Evolutionary conservation across 1,284 basidiomycete genomes (phyloP).

Genomic region (Tylopilus sp.): DNA sequence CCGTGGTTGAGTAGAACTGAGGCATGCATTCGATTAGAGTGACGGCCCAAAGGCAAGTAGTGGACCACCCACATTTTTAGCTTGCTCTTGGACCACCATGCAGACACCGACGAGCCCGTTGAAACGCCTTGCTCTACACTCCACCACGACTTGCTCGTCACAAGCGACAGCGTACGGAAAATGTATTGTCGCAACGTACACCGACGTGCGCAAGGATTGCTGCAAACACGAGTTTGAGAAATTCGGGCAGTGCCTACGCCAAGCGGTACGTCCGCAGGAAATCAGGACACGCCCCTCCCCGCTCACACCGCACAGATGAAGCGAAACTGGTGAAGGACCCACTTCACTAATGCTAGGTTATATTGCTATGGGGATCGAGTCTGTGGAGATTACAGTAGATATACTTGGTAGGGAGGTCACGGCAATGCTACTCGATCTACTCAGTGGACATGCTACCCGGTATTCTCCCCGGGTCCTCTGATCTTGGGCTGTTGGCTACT

Average conservation of each 20-base stretch:
- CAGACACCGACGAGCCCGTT: slow-evolving; percentile 43
- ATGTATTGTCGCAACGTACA: slow-evolving; percentile 73
- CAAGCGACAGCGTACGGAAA: slow-evolving; percentile 75
- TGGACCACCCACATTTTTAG: neutral
- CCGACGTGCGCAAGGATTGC: slow-evolving; percentile 70
- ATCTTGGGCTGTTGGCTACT: slow-evolving; percentile 16
- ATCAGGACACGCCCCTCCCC: neutral
- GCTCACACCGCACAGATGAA: slow-evolving; percentile 51
- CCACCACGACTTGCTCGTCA: slow-evolving; percentile 64
- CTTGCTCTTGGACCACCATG: slow-evolving; percentile 16
- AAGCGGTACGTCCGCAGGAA: slow-evolving; percentile 48
- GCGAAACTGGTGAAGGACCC: slow-evolving; percentile 49
- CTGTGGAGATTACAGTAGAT: slow-evolving; percentile 23
- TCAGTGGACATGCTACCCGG: slow-evolving; percentile 44
- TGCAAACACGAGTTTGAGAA: slow-evolving; percentile 75
- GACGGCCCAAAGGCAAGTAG: neutral
- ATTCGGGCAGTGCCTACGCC: slow-evolving; percentile 71
- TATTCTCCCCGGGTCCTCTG: slow-evolving; percentile 26
- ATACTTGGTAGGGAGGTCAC: slow-evolving; percentile 4
- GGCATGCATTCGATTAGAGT: neutral
- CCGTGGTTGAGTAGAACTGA: neutral
- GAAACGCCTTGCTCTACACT: slow-evolving; percentile 59
- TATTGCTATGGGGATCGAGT: slow-evolving; percentile 8
- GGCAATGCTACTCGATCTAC: slow-evolving; percentile 29
- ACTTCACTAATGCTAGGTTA: neutral